Evolutionary conservation across 805 yeast species (phyloP), one percentile per base, ranked within the genome.

Genomic region (Pichia gijzeniarum): DNA sequence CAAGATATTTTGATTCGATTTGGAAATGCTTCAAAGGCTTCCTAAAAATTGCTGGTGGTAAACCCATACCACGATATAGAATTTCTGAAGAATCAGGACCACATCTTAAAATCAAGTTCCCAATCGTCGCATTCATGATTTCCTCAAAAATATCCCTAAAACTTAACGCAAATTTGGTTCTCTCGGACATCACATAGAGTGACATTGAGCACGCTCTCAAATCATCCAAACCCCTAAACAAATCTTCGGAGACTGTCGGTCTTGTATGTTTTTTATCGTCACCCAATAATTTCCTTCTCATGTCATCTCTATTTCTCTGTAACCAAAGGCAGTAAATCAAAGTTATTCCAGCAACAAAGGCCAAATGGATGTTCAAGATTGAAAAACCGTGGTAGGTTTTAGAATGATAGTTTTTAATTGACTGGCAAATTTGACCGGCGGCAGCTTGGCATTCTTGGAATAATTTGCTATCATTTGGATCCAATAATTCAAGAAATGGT

Each of bases 61-160:
- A 73, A 17, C 81, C 82, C 28, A 44, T 45, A 37, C 53, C 53
- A 41, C 37, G 63, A 53, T 73, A 72, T n/a, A 77, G 68, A 22
- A 77, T 62, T 51, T 78, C 82, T 1, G 79, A 68, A 3, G 82
- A 73, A 57, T 77, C 79, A 1, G 82, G 80, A 0, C 83, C 82
- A 65, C 83, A 77, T 54, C 82, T 65, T 46, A 79, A 76, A 45
- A 77, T 75, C 53, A 80, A 62, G 53, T 80, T 79, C 40, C 79
- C 81, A 22, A 79, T 71, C 0, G 86, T 80, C 7, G 84, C 82
- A 52, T 71, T 68, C 79, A 79, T 76, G 47, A 80, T 61, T 53
- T 78, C 82, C 56, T 80, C 87, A 62, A 80, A 80, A 1, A 83
- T 78, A 53, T 80, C 85, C 57, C 86, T 68, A 55, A 79, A 80